Percentiles rank a stretch among this genome's conserved stretches.
These are phyloP conservation scores for Fraxinus angustifolia DNA, from an alignment of 305 asterid genomes.

Conservation along the genomic window DNA sequence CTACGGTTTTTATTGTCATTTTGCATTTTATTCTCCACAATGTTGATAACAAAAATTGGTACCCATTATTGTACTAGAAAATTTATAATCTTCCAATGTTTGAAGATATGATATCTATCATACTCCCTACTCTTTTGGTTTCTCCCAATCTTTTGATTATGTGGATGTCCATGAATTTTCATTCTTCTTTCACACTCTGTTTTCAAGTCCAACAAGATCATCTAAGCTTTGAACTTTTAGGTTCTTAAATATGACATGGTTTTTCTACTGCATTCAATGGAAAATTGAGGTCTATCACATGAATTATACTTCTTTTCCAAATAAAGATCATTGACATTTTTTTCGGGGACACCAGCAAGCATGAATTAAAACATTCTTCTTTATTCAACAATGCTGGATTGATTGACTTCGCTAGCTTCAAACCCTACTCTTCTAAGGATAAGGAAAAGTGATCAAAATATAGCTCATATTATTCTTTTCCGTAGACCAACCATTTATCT, in stretches of 20 bases:
- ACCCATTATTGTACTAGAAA: not conserved
- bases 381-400: conserved; percentile 13
- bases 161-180: not conserved
- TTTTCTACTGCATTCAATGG: conserved; percentile 13
- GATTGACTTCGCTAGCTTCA: not conserved
- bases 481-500: not conserved
- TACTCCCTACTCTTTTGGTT: not conserved
- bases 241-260: not conserved
- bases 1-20: not conserved
- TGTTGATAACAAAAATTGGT: not conserved
- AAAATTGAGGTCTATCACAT: not conserved
- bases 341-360: not conserved
- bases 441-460: not conserved
- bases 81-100: not conserved
- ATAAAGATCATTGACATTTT: not conserved
- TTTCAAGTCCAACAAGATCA: not conserved
- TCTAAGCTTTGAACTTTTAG: not conserved
- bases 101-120: not conserved
- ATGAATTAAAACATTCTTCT: not conserved
- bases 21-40: not conserved
- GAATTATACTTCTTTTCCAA: not conserved
- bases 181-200: not conserved
- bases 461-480: not conserved
- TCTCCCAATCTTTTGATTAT: not conserved
- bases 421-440: not conserved